Conservation (phyloP, 2,329 filamentous ascomycete genomes). For the Sporothrix schenckii region DNA sequence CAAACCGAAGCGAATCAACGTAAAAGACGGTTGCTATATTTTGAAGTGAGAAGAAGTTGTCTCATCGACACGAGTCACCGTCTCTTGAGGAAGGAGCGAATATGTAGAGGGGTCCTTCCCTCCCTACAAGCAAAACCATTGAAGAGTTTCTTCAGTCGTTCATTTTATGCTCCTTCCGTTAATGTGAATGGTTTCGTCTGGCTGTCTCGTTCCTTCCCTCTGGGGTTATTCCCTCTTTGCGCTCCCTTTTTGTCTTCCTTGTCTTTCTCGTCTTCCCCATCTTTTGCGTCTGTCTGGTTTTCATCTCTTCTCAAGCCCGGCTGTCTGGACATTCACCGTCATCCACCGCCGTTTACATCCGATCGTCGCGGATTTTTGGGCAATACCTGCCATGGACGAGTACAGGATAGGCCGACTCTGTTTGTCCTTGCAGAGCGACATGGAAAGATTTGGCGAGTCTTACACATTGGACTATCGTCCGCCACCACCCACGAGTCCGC, state of each 20-base stretch:
- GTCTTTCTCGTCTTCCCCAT: background rate
- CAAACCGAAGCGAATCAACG: background rate
- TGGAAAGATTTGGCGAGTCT: conserved; percentile 4
- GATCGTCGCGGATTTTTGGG: background rate
- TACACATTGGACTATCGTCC: background rate
- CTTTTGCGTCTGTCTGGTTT: background rate
- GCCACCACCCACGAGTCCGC: background rate
- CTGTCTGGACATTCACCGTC: background rate
- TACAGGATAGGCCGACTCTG: background rate
- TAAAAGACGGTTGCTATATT: background rate
- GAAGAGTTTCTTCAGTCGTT: background rate
- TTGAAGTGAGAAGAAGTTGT: background rate
- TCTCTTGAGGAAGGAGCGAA: background rate
- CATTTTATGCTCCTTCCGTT: background rate
- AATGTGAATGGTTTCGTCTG: background rate
- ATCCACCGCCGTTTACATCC: background rate
- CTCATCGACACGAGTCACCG: background rate
- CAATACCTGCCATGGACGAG: background rate
- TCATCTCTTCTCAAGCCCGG: background rate
- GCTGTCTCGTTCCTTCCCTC: background rate
- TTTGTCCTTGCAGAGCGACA: no score
- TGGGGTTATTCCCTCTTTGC: background rate
- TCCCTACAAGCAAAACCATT: background rate
- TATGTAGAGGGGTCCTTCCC: background rate
- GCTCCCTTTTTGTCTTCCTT: background rate